A percentile compares a stretch with the other conserved stretches of the same genome.
These are phyloP conservation scores for Solanum chiquidenum DNA, from an alignment of 257 asterid genomes.

Conservation along the genomic window DNA sequence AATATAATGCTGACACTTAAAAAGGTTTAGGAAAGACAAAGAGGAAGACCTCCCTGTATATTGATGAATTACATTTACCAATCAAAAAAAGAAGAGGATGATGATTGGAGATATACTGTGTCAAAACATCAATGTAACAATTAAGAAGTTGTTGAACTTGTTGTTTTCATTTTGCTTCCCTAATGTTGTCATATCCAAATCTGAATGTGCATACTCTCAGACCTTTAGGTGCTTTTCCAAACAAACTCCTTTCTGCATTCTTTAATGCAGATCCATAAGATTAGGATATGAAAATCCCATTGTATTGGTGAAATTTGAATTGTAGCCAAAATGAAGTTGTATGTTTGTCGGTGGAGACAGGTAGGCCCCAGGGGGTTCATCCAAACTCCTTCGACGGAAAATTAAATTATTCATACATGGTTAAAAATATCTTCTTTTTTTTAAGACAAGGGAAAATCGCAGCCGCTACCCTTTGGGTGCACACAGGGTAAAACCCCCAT, in stretches of 20 bases:
- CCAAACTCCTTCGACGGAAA: neutral
- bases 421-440: neutral
- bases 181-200: neutral
- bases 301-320: neutral
- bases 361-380: neutral
- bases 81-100: neutral
- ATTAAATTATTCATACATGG: neutral
- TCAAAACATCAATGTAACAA: neutral
- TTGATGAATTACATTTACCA: neutral
- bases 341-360: neutral
- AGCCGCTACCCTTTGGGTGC: no score
- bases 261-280: neutral
- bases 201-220: neutral
- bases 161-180: conserved; percentile 1
- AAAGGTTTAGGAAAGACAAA: neutral
- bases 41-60: neutral
- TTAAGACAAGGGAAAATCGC: neutral
- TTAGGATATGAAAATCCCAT: neutral
- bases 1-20: neutral
- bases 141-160: neutral
- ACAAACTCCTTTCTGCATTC: neutral
- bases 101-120: neutral
- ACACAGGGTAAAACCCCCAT: no score
- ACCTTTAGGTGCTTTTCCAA: neutral
- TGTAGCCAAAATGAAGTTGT: neutral